Percentiles rank a stretch among this genome's conserved stretches.
Conservation (phyloP, 345 rosid genomes). For the Syzygium jambos region DNA sequence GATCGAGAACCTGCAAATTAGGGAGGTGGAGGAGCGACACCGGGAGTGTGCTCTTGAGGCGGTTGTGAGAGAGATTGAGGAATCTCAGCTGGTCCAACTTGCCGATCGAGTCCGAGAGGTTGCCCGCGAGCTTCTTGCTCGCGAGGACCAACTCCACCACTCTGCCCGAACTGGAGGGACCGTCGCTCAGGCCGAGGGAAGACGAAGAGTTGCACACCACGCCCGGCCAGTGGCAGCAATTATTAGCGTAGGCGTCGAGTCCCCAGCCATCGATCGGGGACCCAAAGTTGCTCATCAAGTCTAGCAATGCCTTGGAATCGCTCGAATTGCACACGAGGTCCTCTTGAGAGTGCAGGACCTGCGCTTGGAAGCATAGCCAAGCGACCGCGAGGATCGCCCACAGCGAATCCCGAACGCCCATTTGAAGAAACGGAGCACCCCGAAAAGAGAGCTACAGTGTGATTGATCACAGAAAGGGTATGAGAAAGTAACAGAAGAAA, state of each 20-base stretch:
- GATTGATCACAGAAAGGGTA: neutral
- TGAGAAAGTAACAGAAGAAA: neutral
- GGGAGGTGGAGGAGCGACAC: neutral
- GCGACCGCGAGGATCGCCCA: conserved; percentile 19
- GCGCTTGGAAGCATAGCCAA: conserved; percentile 20
- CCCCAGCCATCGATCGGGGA: conserved; percentile 10
- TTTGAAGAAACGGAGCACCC: conserved; percentile 3
- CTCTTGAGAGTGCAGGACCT: conserved; percentile 17
- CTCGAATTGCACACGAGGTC: conserved; percentile 28
- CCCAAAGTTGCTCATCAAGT: conserved; percentile 26
- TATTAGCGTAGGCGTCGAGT: neutral
- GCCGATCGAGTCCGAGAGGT: neutral
- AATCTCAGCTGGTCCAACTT: neutral
- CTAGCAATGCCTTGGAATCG: conserved; percentile 40
- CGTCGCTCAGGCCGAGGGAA: neutral
- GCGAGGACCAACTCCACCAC: neutral
- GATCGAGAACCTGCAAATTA: neutral
- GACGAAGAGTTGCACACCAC: neutral
- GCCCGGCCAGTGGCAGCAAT: neutral
- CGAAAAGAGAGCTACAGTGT: neutral
- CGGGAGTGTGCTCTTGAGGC: neutral
- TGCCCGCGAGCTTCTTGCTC: neutral
- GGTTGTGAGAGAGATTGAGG: conserved; percentile 5
- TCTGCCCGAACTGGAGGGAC: neutral
- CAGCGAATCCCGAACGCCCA: conserved; percentile 30